Base-by-base conservation (phyloP, 768 basidiomycete genomes). In the Phylloporus sp. region DNA sequence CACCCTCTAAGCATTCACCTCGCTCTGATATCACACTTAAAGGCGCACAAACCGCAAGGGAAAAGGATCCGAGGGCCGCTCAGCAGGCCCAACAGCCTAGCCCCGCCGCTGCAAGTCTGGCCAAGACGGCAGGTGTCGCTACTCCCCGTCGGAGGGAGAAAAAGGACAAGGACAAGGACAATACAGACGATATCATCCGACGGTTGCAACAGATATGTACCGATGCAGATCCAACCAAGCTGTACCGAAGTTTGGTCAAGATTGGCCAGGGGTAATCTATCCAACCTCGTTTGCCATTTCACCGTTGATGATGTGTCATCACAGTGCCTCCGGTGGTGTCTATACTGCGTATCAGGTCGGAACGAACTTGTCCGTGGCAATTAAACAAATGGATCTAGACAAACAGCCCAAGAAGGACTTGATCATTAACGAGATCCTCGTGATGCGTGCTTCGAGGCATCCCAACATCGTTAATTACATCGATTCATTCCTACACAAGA, bases 391-490 rank as follows among this genome's bases (percentile, higher is more conserved):
- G 97, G 97, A 99, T 76, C 80, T 99, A 27, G 95, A 98, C 72
- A 97, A 98, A 74, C 97, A 98, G 64, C 97, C 97, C 36, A 98
- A 98, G 80, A 97, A 98, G 72, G 95, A 98, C 66, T 79, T 99
- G 45, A 98, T 99, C 75, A 98, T 99, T 76, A 98, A 99, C 72
- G 97, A 99, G 72, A 98, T 98, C 59, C 83, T 99, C 57, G 97
- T 98, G 65, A 98, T 99, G 97, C 90, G 95, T 22, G 86, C 92
- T 22, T 91, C 90, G 16, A 80, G 91, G 31, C 95, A 97, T 68
- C 93, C 94, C n/a, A 99, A 99, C 67, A 97, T 98, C 60, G 95
- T 99, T 75, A 97, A 99, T 69, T 99, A 93, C 73, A 97, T 97
- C 64, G 97, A 99, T 68, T 95, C 94, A 3, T 99, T 97, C 81